Evolutionary conservation across 2,329 filamentous ascomycete species (phyloP), one percentile per base, ranked within the genome.

Genomic region (Fusarium compactum): DNA sequence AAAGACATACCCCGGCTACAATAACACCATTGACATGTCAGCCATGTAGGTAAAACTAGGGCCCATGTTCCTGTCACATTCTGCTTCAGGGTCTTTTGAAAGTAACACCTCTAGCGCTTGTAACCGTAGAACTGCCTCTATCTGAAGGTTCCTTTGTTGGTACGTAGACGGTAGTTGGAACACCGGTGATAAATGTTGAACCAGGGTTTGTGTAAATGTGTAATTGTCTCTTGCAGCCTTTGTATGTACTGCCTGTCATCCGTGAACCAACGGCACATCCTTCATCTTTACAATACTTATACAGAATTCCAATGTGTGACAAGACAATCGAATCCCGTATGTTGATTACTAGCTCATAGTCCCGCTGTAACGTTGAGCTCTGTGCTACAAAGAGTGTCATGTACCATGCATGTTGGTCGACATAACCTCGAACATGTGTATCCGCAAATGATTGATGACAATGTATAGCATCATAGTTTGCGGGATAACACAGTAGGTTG

Each of bases 341-440:
- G 30, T 52, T 40, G 14, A 18, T 41, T 53, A n/a, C 18, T 48
- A 11, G 24, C 44, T 34, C n/a, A 30, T 51, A 45, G 50, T 24
- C 30, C 53, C 20, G 29, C 22, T 64, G 67, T 53, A 70, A 70
- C 62, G 43, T 64, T 64, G 43, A 64, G 53, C 59, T 41, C 38
- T 48, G 40, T 60, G 53, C 40, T 30, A 59, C 48, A 30, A 22
- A 53, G 20, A 53, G 24, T 22, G 20, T 24, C 24, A 27, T 59
- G 27, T 38, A 30, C 27, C 40, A 34, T 53, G 24, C 15, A 34
- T 50, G 50, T 27, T 65, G 43, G 38, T 24, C 25, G 24, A n/a
- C 58, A 20, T 25, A n/a, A 20, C 24, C 47, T 53, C 24, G 22
- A 53, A 32, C 15, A 14, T 41, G 24, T n/a, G 10, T 40, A 25